Evolutionary conservation across 495 filamentous ascomycete species (phyloP), one percentile per base, ranked within the genome.

Genomic region (Penicillium maclennaniae): DNA sequence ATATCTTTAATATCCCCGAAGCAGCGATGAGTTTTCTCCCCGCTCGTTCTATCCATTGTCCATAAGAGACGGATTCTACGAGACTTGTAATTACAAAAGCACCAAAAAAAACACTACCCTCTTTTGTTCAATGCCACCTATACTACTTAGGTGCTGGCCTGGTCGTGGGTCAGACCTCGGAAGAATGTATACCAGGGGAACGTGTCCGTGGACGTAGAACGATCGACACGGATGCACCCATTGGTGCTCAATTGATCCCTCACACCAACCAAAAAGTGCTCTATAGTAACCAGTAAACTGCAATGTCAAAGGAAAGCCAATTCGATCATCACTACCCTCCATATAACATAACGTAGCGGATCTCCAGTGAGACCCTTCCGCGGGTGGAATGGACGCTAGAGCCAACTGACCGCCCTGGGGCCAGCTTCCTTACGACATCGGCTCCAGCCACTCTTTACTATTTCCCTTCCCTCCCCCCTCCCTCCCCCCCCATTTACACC

Each of bases 1-100:
- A 74, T 72, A 68, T 69, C 65, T 73, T 73, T 75, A 75, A 75
- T 75, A 73, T 72, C 69, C 70, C 68, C 58, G 62, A 72, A 73
- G 59, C 62, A 68, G 66, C 65, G 68, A 69, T 73, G 66, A 70
- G 69, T 68, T 71, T 72, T 65, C n/a, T 17, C 38, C 31, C 62
- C 69, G 60, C 69, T 71, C 68, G 63, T 71, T 73, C 55, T 48
- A 57, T 55, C 54, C 53, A 44, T 16, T 52, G 15, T 44, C 34
- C 43, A 17, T 63, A 14, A 34, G 31, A 34, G 4, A 36, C 28
- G 44, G 45, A 49, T 54, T 31, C 46, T 53, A 51, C 23, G 37
- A 50, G 17, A 42, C 41, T 57, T 67, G 64, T 67, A 65, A 65
- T 64, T 65, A 67, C 48, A 58, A 53, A 58, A 54, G 45, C 43